Base-by-base conservation (phyloP, 2,329 filamentous ascomycete species). In the Lecanoromycetidae sp. region DNA sequence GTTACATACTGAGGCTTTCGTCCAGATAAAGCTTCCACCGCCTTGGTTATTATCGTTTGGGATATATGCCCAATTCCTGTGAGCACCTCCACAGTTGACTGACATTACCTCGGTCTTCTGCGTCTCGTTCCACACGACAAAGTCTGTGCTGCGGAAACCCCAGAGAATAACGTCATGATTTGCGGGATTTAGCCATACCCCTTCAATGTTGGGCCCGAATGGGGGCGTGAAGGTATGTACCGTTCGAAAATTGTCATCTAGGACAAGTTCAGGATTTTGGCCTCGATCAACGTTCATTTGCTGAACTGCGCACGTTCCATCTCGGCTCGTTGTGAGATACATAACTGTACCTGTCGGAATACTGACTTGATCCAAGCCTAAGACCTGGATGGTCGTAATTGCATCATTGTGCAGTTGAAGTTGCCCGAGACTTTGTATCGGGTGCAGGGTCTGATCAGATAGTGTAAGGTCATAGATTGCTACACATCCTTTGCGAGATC, bases 11-110 rank as follows among this genome's bases (percentile, higher is more conserved):
- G 77, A 76, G 4, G 79, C 78, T 61, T 85, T 81, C 3, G 82
- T 90, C 74, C 84, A 95, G 0, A 84, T 73, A 50, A 94, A 79
- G 23, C 69, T 71, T 1, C 72, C 72, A 33, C 66, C 66, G 34
- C 58, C 57, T 1, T 55, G 50, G 1, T 51, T 50, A 8, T 54
- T 54, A 7, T 60, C 58, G 8, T 25, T 42, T 26, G 38, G 25
- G 60, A 62, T 58, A 52, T 74, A 84, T 2, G 77, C 74, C 72
- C 87, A 95, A 26, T 75, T 80, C 46, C 90, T 76, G 59, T 94
- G 87, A 0, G 80, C 80, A 27, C 90, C 90, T 46, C 88, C 90
- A 59, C 90, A 95, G 40, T 87, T 80, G 25, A 94, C 71, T 1
- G 71, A 72, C 46, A 82, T 75, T 13, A 90, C 63, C 57, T 90